Base-by-base conservation (phyloP, 768 basidiomycete genomes). In the Podaxis pistillaris region DNA sequence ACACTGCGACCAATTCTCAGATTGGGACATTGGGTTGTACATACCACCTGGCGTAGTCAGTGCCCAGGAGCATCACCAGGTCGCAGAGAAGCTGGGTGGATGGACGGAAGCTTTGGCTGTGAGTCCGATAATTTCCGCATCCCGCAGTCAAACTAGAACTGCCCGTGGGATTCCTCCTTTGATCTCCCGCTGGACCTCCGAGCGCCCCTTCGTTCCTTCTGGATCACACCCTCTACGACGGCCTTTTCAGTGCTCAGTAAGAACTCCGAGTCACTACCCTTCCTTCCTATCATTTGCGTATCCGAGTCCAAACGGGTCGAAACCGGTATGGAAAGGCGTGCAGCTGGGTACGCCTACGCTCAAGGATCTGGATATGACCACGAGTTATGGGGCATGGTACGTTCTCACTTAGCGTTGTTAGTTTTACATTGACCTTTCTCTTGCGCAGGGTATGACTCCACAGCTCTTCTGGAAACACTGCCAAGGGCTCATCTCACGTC, bases 311-410 rank as follows among this genome's bases (percentile, higher is more conserved):
- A 85, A 65, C 87, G 86, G 65, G 79, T 89, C 5, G 69, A 76
- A 4, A 83, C 86, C 2, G 86, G 86, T 6, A 60, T 83, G 1
- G 88, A 90, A 63, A 78, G 90, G 22, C 82, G 89, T 0, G 65
- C 77, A 9, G 74, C 78, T n/a, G 92, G 91, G 0, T 97, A 88
- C 70, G 79, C 86, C 22, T 98, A 98, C 70, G 84, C 97, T 7
- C 95, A 96, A 72, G 96, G 96, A 0, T 93, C 91, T 0, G 96
- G 95, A 0, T 96, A 98, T 68, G 96, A 98, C 68, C 93, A 95
- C 69, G 95, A 96, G 72, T 78, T 90, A 4, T 96, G 94, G 94
- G 83, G 88, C 28, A 84, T 85, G 85, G 91, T 91, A 61, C 52
- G 72, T 13, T 30, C 22, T 50, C 30, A 51, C 28, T 19, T 47